Percentiles rank a stretch among this genome's conserved stretches.
Conservation (phyloP, 1,284 basidiomycete species). For the Vanrija sp. region DNA sequence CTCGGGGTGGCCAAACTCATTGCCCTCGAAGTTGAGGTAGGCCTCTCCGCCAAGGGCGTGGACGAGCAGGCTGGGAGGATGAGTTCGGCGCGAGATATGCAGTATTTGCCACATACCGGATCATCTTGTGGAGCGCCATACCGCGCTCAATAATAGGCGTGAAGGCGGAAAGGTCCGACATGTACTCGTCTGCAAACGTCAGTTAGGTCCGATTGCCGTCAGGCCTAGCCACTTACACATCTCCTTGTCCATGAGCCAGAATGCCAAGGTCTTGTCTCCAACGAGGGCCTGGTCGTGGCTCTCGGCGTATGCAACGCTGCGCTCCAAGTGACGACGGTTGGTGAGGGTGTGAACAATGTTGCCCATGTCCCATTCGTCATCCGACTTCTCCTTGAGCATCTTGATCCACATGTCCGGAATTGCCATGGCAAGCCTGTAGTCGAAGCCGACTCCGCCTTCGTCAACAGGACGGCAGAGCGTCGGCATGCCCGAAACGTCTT, state of each 20-base stretch:
- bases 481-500: constrained; percentile 97
- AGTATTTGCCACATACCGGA: constrained; percentile 62
- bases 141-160: constrained; percentile 87
- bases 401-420: constrained; percentile 99
- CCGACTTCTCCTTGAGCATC: constrained; percentile 83
- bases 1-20: constrained; percentile 98
- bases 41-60: constrained; percentile 93
- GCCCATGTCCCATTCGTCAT: constrained; percentile 84
- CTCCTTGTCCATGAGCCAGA: constrained; percentile 99
- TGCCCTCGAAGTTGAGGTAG: constrained; percentile 96
- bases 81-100: constrained; percentile 12
- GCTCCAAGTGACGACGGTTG: constrained; percentile 84
- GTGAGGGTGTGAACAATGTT: constrained; percentile 85
- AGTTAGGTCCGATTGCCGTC: neutral
- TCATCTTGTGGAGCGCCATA: constrained; percentile 93
- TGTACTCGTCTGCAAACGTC: constrained; percentile 68
- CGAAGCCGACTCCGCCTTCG: constrained; percentile 90
- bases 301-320: constrained; percentile 91
- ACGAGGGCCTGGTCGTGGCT: constrained; percentile 97
- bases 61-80: constrained; percentile 65
- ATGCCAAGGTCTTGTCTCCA: constrained; percentile 95
- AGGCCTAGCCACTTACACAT: constrained; percentile 68
- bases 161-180: constrained; percentile 84
- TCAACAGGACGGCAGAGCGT: constrained; percentile 75
- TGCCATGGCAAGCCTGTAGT: constrained; percentile 96